Conservation (phyloP, 2,329 filamentous ascomycete genomes). For the Whalleya microplaca region DNA sequence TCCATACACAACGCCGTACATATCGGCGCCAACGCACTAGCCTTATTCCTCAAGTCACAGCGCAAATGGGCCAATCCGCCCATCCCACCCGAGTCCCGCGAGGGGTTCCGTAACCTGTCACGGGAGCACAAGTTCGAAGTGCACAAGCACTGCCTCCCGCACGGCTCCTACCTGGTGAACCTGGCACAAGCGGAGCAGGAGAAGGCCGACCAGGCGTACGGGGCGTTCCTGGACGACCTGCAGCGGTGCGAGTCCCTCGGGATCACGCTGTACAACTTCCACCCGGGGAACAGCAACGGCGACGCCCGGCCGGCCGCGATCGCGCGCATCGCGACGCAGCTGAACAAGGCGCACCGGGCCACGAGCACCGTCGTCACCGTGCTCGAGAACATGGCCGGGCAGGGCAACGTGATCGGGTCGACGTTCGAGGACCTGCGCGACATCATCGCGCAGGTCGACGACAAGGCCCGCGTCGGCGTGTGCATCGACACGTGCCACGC, state of each 20-base stretch:
- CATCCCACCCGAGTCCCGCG: conserved; percentile 67
- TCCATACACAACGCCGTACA: conserved; percentile 75
- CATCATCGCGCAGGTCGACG: conserved; percentile 74
- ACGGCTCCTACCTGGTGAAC: conserved; percentile 96
- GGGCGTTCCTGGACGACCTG: conserved; percentile 85
- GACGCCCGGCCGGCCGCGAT: conserved; percentile 65
- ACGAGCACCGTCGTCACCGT: conserved; percentile 79
- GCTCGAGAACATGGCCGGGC: conserved; percentile 93
- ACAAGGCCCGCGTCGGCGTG: conserved; percentile 85
- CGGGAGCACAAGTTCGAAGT: conserved; percentile 72
- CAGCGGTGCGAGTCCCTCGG: conserved; percentile 82
- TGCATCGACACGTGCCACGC: conserved; percentile 97
- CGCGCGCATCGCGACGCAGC: conserved; percentile 73
- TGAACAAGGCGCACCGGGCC: conserved; percentile 80
- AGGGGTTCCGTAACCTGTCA: conserved; percentile 72
- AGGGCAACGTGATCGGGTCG: conserved; percentile 84
- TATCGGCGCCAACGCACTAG: conserved; percentile 91
- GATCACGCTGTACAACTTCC: conserved; percentile 96
- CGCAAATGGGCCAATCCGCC: conserved; percentile 90
- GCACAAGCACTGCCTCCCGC: conserved; percentile 77
- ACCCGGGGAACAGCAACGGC: conserved; percentile 82
- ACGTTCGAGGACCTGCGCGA: conserved; percentile 85
- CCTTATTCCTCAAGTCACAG: conserved; percentile 94
- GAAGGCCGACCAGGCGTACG: conserved; percentile 86
- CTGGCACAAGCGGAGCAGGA: conserved; percentile 80